Base-by-base conservation (phyloP, 1,139 yeast genomes). In the Candida neerlandica region DNA sequence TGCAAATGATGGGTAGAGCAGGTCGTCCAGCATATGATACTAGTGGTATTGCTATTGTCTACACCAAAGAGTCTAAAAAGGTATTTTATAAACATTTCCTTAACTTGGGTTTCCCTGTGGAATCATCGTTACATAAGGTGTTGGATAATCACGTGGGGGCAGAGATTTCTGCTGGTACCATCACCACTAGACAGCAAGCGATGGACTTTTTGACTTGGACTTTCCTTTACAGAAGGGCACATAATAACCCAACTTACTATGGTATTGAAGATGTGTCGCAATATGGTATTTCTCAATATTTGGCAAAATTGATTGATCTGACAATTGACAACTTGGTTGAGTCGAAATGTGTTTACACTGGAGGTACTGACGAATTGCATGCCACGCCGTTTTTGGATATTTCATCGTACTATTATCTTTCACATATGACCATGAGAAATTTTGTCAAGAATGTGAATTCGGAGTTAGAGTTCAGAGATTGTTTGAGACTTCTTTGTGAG, bases 11-110 rank as follows among this genome's bases (percentile, higher is more conserved):
- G 91, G 95, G 95, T 29, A 73, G 95, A 62, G 98, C 98, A 0
- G 98, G 99, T 55, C 85, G 99, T 66, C 99, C 99, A 2, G 96
- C 97, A 1, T 94, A 78, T 66, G 99, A 95, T 70, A 91, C 96
- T 2, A 84, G 90, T 55, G 99, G 99, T 69, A 92, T 86, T 42
- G 98, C 98, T 0, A 88, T 94, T 55, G 96, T 95, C 1, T 92
- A 85, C 65, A 94, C 99, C 3, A 90, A 89, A 62, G 97, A 95
- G 62, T 80, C 92, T 3, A 94, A 92, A 58, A 94, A 94, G 69
- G 81, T 85, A 64, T 95, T 92, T 62, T 94, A 95, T 71, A 94
- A 94, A 63, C 97, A 95, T 66, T 94, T 94, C 66, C 70, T 94
- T 60, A 95, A 94, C 63, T 85, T 90, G 54, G 99, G 99, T 0